phyloP scores from a whole-genome alignment of 768 basidiomycete species.

The Dentipellis sp. region DNA sequence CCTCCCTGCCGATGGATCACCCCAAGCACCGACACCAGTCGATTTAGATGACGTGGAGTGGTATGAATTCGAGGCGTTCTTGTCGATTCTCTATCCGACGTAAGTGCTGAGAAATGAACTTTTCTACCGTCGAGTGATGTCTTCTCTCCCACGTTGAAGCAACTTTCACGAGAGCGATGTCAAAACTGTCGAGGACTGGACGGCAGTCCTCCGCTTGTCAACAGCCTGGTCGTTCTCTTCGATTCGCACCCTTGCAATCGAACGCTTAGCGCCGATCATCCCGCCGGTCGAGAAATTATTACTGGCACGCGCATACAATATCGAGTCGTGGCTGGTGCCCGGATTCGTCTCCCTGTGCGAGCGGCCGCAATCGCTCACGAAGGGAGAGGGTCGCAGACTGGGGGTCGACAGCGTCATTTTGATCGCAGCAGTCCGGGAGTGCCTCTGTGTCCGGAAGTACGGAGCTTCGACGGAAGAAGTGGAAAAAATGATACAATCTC shows the following conservation, averaged over 20 bases:
- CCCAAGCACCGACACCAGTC: not conserved
- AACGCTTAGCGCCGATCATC: slow-evolving; percentile 4
- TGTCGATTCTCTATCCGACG: slow-evolving; percentile 13
- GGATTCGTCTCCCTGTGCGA: slow-evolving; percentile 9
- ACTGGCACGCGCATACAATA: slow-evolving; percentile 7
- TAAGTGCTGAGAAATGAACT: not conserved
- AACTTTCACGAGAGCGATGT: slow-evolving; percentile 5
- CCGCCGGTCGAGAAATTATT: slow-evolving; percentile 14
- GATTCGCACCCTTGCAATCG: slow-evolving; percentile 12
- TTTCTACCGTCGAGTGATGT: not conserved
- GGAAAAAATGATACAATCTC: too few relatives aligned
- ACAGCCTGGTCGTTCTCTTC: slow-evolving; percentile 12
- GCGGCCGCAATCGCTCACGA: slow-evolving; percentile 7
- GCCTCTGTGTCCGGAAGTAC: not conserved
- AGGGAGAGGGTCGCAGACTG: slow-evolving; percentile 8
- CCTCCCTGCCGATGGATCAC: too few relatives aligned
- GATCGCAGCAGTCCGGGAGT: slow-evolving; percentile 9
- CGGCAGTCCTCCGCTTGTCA: slow-evolving; percentile 12
- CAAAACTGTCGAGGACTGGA: slow-evolving; percentile 12
- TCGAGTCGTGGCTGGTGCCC: slow-evolving; percentile 9
- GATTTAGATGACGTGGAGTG: slow-evolving; percentile 2
- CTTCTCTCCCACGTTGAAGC: not conserved
- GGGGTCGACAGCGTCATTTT: slow-evolving; percentile 9
- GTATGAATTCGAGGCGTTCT: slow-evolving; percentile 10
- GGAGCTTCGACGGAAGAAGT: too few relatives aligned